phyloP scores from a whole-genome alignment of 2,329 filamentous ascomycete species.

The Gaeumannomyces sp. region DNA sequence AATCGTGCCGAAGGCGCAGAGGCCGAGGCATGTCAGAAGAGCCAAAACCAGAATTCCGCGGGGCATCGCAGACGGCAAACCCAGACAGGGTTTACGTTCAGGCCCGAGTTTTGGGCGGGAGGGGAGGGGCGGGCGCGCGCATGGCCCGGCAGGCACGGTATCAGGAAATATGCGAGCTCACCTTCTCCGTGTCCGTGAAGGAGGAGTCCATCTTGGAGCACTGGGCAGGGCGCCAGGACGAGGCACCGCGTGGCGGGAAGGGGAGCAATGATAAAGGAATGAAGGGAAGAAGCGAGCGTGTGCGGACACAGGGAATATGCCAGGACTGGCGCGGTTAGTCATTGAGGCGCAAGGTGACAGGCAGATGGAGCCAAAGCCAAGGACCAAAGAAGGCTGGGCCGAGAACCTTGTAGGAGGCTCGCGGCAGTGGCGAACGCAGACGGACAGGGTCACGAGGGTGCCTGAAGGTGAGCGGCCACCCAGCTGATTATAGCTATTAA shows the following conservation, averaged over 20 bases:
- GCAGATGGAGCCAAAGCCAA: constrained; percentile 13
- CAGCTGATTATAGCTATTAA: constrained; percentile 4
- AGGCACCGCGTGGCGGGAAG: constrained; percentile 16
- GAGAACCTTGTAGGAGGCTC: constrained; percentile 1
- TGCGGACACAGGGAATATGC: constrained; percentile 22
- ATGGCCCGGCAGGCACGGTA: constrained; percentile 9
- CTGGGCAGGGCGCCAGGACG: constrained; percentile 11
- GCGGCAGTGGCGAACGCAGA: constrained; percentile 10
- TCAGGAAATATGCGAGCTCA: constrained; percentile 22
- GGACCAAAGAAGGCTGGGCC: background rate
- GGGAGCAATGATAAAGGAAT: constrained; percentile 16
- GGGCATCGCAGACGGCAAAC: background rate
- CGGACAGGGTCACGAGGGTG: constrained; percentile 6
- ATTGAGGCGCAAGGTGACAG: constrained; percentile 23
- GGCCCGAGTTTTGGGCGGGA: constrained; percentile 13
- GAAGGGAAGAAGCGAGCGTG: constrained; percentile 18
- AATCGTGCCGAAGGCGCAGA: background rate
- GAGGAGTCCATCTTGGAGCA: constrained; percentile 34
- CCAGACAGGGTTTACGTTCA: constrained; percentile 4
- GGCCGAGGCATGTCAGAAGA: background rate
- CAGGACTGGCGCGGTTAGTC: constrained; percentile 24
- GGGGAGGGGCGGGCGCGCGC: constrained; percentile 1
- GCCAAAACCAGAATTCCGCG: background rate
- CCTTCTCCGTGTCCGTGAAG: constrained; percentile 48
- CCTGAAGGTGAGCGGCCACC: background rate